Base-by-base conservation (phyloP, 306 rosid genomes). In the Prosopis cineraria region DNA sequence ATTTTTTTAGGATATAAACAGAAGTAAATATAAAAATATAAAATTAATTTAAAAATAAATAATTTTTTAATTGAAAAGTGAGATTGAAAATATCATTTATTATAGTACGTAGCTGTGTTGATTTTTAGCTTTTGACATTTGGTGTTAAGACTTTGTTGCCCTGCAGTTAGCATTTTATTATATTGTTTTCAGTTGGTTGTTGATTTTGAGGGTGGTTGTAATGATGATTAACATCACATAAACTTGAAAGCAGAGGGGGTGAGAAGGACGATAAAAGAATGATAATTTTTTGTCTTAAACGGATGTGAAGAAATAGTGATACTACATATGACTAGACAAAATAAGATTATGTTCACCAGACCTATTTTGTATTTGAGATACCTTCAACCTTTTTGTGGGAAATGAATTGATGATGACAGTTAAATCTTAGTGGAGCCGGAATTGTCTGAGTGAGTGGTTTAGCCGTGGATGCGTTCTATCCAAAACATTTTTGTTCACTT, bases 131-230 rank as follows among this genome's bases (percentile, higher is more conserved):
- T 50, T 50, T n/a, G n/a, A 6, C 7, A 2, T 22, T 56, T 24
- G 11, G 6, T 10, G 10, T 10, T 24, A 1, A 56, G 4, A 56
- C 30, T 24, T 36, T 10, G 25, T 11, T 3, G 1, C 1, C 9
- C 17, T 55, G 30, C n/a, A 19, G 2, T 53, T 10, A 22, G 8
- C 22, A 3, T 9, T 56, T 24, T 22, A 3, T 24, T 9, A 56
- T 56, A 56, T 56, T 56, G 63, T 24, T 56, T 56, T 56, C 33
- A 24, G 63, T 25, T 56, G 31, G 63, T 56, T 55, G 62, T 53
- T 53, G 14, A 22, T 22, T 10, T 55, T 24, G 62, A 55, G 59
- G 29, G 59, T 10, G 14, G 31, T 22, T 55, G 0, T 3, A 17
- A 25, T 56, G 63, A 56, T 56, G 63, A 56, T 56, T 10, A 22